Base-by-base conservation (phyloP, 768 basidiomycete species). In the Suillus sp. region DNA sequence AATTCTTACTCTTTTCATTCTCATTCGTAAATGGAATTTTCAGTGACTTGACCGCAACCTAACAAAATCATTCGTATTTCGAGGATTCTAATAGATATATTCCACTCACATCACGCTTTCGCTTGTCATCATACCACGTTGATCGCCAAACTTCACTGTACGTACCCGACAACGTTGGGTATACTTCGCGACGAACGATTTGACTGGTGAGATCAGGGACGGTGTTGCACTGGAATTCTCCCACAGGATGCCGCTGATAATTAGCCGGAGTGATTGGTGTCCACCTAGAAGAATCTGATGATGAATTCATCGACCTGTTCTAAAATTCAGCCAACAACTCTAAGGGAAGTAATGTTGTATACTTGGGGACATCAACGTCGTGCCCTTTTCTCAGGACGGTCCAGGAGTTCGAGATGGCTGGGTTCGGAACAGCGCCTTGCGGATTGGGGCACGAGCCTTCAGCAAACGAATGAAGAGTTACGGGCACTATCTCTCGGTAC, bases 11-110 rank as follows among this genome's bases (percentile, higher is more conserved):
- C 0, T 53, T 53, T 11, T 53, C 51, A n/a, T 32, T 2, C 30
- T 53, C 51, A n/a, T 53, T 32, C 10, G 11, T n/a, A 20, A 53
- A 53, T 53, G 51, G 51, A 2, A 53, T 53, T 32, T 53, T 53
- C 51, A 53, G 10, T 32, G 51, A 53, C 30, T 53, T 53, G 51
- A 53, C 51, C 5, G 51, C 51, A 32, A 53, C 51, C 51, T 53
- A 13, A 11, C 4, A n/a, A 11, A 11, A 10, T 53, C 20, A 32
- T 20, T 32, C 18, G 5, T 13, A 20, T 20, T 32, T 32, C 2
- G 30, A 53, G 20, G 4, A 53, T 32, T 53, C 8, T n/a, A 2
- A 32, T 7, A 53, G 11, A 20, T 3, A 5, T n/a, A 32, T 13
- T 9, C 11, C 5, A n/a, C 51, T 53, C 1, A 32, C 51, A 32